Percentiles rank a stretch among this genome's conserved stretches.
Evolutionary conservation across 176 grass and related monocot species (phyloP).

Genomic region (Oryza nivara): DNA sequence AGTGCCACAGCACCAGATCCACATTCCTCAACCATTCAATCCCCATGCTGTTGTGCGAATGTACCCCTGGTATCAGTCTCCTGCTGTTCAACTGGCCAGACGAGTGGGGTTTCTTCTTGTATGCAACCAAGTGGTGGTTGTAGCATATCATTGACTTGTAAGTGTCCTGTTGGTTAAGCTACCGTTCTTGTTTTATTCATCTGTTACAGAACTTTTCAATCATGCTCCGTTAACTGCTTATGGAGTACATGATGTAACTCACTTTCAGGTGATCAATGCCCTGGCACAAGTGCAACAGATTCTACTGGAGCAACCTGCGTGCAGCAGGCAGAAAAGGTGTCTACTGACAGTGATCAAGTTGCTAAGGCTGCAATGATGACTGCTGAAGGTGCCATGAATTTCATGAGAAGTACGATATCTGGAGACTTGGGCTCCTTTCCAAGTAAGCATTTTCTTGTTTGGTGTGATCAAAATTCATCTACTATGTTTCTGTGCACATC

Average conservation of each 20-base stretch:
- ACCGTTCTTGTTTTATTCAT: constrained; percentile 13
- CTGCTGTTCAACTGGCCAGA: constrained; percentile 40
- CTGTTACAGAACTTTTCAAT: neutral
- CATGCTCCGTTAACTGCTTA: neutral
- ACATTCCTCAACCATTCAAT: constrained; percentile 45
- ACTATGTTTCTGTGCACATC: neutral
- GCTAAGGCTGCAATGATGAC: constrained; percentile 57
- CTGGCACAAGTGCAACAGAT: constrained; percentile 48
- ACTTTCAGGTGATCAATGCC: constrained; percentile 67
- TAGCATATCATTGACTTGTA: constrained; percentile 58
- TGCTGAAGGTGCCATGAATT: constrained; percentile 63
- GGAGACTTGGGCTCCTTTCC: constrained; percentile 29
- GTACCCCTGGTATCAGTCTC: constrained; percentile 60
- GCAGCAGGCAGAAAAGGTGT: constrained; percentile 36
- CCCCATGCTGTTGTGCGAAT: constrained; percentile 55
- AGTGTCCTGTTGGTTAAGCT: constrained; percentile 34
- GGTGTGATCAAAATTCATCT: neutral
- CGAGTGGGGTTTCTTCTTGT: constrained; percentile 44
- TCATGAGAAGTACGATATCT: constrained; percentile 53
- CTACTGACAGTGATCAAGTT: constrained; percentile 42
- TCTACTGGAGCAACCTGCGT: constrained; percentile 41
- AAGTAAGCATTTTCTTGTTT: constrained; percentile 42
- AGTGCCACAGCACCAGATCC: constrained; percentile 46
- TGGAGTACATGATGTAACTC: constrained; percentile 33
- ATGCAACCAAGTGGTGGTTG: constrained; percentile 41